Conservation (phyloP, 176 grass and related monocot species). For the Miscanthus lutarioriparius region DNA sequence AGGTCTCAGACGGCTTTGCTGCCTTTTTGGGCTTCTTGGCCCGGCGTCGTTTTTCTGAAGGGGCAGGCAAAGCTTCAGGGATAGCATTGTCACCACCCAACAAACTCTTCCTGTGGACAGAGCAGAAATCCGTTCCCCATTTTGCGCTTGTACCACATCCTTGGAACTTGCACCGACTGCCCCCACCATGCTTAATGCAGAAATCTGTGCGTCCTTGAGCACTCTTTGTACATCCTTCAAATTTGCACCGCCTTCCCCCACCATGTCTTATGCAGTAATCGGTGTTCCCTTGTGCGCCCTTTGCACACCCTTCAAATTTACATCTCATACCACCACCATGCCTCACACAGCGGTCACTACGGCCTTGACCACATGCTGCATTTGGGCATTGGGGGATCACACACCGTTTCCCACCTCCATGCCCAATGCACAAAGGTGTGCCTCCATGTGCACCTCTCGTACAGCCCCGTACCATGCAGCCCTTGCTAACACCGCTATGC, state of each 20-base stretch:
- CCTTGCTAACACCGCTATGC: conserved; percentile 41
- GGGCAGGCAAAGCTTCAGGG: conserved; percentile 24
- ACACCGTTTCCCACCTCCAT: conserved; percentile 57
- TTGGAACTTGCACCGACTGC: conserved; percentile 44
- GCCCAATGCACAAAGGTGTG: conserved; percentile 54
- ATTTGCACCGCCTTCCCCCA: conserved; percentile 54
- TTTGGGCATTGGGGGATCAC: conserved; percentile 46
- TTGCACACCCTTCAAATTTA: conserved; percentile 47
- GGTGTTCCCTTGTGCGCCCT: conserved; percentile 55
- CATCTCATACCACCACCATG: conserved; percentile 55
- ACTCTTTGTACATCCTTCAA: conserved; percentile 51
- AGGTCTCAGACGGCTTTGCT: background rate
- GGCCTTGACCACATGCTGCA: conserved; percentile 51
- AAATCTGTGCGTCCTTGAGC: conserved; percentile 50
- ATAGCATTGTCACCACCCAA: conserved; percentile 7
- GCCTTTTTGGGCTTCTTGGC: conserved; percentile 36
- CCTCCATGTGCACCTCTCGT: conserved; percentile 47
- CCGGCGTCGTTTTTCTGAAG: conserved; percentile 13
- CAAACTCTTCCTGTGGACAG: conserved; percentile 37
- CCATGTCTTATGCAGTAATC: conserved; percentile 54
- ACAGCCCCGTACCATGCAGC: conserved; percentile 47
- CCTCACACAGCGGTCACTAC: conserved; percentile 44
- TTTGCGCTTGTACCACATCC: conserved; percentile 42
- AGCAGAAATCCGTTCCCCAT: conserved; percentile 49
- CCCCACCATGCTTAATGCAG: conserved; percentile 55